These are phyloP conservation scores for Aspergillus incahuasiensis DNA, from an alignment of 495 filamentous ascomycete species.

Conservation along the genomic window DNA sequence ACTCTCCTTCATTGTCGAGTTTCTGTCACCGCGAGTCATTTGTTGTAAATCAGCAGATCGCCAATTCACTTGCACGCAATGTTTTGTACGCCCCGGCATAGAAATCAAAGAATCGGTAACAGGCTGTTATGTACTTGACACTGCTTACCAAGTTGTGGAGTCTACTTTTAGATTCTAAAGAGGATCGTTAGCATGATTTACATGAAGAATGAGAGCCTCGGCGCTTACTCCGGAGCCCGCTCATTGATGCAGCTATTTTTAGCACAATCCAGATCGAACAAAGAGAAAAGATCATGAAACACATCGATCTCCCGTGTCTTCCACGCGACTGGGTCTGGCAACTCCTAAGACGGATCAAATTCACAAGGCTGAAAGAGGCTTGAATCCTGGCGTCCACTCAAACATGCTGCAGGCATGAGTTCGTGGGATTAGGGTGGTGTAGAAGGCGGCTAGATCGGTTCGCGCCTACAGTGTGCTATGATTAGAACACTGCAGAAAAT, in stretches of 20 bases:
- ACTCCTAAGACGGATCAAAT: not conserved
- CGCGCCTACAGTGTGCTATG: conserved; percentile 6
- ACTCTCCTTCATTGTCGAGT: not conserved
- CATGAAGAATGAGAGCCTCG: not conserved
- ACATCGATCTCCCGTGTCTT: not conserved
- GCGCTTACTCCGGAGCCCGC: not conserved
- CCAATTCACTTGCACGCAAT: not conserved
- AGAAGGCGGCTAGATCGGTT: conserved; percentile 6
- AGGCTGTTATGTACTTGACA: too few relatives aligned
- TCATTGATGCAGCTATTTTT: not conserved
- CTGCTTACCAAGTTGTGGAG: not conserved
- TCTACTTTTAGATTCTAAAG: not conserved
- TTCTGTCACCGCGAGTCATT: too few relatives aligned
- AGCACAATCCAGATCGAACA: not conserved
- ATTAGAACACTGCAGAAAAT: conserved; percentile 1
- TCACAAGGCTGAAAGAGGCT: not conserved
- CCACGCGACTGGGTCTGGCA: not conserved
- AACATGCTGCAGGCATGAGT: not conserved
- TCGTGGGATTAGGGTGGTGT: not conserved
- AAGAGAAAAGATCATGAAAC: conserved; percentile 1
- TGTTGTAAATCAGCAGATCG: too few relatives aligned
- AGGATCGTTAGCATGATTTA: not conserved
- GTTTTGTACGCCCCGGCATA: not conserved
- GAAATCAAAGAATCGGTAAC: not conserved
- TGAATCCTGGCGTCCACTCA: conserved; percentile 1